Conservation (phyloP, 139 green algal species). For the Klebsormidium nitens region DNA sequence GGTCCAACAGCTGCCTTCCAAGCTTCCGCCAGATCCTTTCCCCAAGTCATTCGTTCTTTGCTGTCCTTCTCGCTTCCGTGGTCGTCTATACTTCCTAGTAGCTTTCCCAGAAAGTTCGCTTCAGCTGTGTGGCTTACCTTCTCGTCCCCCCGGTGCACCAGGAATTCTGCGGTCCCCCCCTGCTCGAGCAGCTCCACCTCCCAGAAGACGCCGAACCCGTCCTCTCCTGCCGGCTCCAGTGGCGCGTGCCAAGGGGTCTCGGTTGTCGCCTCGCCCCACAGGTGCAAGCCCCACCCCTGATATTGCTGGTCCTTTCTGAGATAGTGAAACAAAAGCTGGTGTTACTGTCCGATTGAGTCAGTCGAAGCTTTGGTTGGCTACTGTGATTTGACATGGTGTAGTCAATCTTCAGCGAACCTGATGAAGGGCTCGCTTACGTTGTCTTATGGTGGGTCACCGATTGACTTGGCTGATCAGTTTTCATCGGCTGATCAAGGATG, state of each 20-base stretch:
- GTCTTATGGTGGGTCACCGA: no score
- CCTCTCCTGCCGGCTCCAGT: background rate
- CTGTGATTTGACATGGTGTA: no score
- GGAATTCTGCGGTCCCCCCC: constrained; percentile 3
- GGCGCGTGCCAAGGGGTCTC: constrained; percentile 12
- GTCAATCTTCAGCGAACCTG: no score
- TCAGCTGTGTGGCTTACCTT: background rate
- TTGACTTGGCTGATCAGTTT: no score
- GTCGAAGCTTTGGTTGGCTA: no score
- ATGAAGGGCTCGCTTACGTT: no score
- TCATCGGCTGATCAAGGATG: no score
- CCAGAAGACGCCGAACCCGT: constrained; percentile 9
- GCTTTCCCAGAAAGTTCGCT: background rate
- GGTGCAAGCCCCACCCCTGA: constrained; percentile 27
- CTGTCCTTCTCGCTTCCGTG: background rate
- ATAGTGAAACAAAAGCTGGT: no score
- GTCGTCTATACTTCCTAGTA: background rate
- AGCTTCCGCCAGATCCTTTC: background rate
- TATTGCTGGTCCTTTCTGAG: constrained; percentile 26
- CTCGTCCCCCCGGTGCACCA: constrained; percentile 18
- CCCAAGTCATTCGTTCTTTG: background rate
- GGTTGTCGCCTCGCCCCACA: constrained; percentile 10
- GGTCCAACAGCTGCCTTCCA: background rate
- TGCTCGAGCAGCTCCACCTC: background rate
- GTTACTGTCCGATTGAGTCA: no score